Conservation (phyloP, 306 rosid species). For the Cajanus cajan region DNA sequence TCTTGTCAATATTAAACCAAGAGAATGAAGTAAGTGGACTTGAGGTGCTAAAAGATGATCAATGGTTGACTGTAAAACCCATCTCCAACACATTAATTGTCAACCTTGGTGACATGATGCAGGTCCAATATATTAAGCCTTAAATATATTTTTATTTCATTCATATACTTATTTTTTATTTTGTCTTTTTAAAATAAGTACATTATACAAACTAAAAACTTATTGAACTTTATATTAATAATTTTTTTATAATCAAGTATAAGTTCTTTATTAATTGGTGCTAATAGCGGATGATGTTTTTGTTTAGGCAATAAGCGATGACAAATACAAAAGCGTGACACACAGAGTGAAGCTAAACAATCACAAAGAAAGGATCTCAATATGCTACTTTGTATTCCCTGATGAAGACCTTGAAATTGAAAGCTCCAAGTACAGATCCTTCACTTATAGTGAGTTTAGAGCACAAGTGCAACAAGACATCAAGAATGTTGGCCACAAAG, state of each 20-base stretch:
- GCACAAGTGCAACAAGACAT: slow-evolving; percentile 47
- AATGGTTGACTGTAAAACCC: slow-evolving; percentile 49
- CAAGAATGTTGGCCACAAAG: slow-evolving; percentile 45
- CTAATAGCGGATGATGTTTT: background rate
- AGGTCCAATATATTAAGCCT: too few relatives aligned
- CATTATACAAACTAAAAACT: background rate
- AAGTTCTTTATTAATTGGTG: background rate
- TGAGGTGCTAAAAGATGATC: slow-evolving; percentile 44
- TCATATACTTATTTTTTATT: background rate
- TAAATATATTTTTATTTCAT: background rate
- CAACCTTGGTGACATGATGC: slow-evolving; percentile 74
- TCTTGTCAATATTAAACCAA: slow-evolving; percentile 51
- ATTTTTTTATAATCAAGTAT: background rate
- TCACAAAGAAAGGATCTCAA: slow-evolving; percentile 42
- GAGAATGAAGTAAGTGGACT: slow-evolving; percentile 46
- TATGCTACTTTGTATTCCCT: slow-evolving; percentile 64
- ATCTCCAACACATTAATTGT: slow-evolving; percentile 44
- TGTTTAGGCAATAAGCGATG: slow-evolving; percentile 54
- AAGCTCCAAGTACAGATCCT: slow-evolving; percentile 56
- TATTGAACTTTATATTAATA: background rate
- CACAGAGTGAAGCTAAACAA: slow-evolving; percentile 55
- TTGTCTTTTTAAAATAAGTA: background rate
- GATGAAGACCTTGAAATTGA: slow-evolving; percentile 36
- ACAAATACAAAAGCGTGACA: slow-evolving; percentile 43
- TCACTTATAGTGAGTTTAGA: slow-evolving; percentile 54